A percentile compares a stretch with the other conserved stretches of the same genome.
Conservation (phyloP, 371 early-diverging fungal species). For the Mucor mucedo region DNA sequence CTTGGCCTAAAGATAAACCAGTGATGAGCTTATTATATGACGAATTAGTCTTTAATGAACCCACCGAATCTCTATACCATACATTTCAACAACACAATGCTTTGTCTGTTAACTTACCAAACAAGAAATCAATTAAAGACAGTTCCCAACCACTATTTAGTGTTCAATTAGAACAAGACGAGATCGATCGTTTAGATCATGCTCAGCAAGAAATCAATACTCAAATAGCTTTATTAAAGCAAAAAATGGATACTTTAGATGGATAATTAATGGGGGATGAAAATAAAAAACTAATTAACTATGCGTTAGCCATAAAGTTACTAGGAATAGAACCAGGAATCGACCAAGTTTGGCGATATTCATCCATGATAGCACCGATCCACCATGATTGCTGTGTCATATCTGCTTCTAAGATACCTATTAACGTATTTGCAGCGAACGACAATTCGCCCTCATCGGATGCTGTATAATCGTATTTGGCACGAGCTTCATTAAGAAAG, state of each 20-base stretch:
- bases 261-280: too few relatives aligned
- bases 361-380: slow-evolving; percentile 26
- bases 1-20: slow-evolving; percentile 78
- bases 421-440: slow-evolving; percentile 27
- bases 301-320: slow-evolving; percentile 21
- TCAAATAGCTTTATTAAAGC: slow-evolving; percentile 62
- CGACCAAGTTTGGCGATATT: slow-evolving; percentile 25
- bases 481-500: slow-evolving; percentile 32
- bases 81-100: slow-evolving; percentile 63
- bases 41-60: slow-evolving; percentile 89
- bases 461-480: slow-evolving; percentile 42
- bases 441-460: slow-evolving; percentile 37
- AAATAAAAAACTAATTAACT: background rate
- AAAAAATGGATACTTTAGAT: slow-evolving; percentile 39
- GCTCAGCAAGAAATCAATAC: slow-evolving; percentile 66
- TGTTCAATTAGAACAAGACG: slow-evolving; percentile 69
- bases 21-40: slow-evolving; percentile 81
- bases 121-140: slow-evolving; percentile 40
- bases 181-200: slow-evolving; percentile 61
- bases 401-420: slow-evolving; percentile 26
- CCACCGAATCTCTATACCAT: slow-evolving; percentile 82
- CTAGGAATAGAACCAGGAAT: slow-evolving; percentile 25
- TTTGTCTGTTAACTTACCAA: slow-evolving; percentile 42
- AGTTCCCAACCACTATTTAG: slow-evolving; percentile 52
- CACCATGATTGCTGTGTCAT: slow-evolving; percentile 26